Evolutionary conservation across 1,139 yeast species (phyloP).

Genomic region (Lodderomyces margitis): DNA sequence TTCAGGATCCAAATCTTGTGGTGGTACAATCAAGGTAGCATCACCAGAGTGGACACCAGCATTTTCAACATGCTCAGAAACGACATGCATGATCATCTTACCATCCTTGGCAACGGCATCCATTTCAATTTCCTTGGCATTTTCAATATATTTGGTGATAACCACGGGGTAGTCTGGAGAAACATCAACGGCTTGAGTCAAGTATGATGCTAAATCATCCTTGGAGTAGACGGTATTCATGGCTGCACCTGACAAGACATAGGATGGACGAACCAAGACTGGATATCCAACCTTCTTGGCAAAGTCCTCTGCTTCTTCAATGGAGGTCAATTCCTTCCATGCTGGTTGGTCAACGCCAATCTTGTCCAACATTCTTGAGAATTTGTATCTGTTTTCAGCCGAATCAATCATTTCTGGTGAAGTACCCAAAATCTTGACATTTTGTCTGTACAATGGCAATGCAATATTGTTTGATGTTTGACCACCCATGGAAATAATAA

Average conservation of each 20-base stretch:
- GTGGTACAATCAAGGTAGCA: constrained; percentile 96
- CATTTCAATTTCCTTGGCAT: constrained; percentile 98
- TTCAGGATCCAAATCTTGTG: constrained; percentile 77
- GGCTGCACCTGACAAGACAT: constrained; percentile 97
- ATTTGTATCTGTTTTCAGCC: constrained; percentile 97
- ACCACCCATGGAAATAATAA: constrained; percentile 97
- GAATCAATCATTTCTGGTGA: constrained; percentile 98
- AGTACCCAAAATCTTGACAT: constrained; percentile 93
- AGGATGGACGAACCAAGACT: constrained; percentile 95
- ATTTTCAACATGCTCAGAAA: constrained; percentile 97
- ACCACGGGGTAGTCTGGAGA: constrained; percentile 98
- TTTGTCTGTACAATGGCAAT: constrained; percentile 87
- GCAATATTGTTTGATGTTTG: constrained; percentile 98
- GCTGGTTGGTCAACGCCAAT: constrained; percentile 99
- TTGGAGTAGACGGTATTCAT: constrained; percentile 94
- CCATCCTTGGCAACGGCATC: constrained; percentile 98
- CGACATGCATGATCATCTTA: constrained; percentile 93
- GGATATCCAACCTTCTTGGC: constrained; percentile 93
- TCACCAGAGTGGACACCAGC: constrained; percentile 99
- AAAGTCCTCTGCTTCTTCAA: constrained; percentile 89
- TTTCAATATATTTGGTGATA: constrained; percentile 93
- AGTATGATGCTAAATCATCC: constrained; percentile 83
- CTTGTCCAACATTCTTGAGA: constrained; percentile 94
- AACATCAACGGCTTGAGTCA: constrained; percentile 93
- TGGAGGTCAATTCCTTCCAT: constrained; percentile 95